Base-by-base conservation (phyloP, 768 basidiomycete genomes). In the Amanita muscaria region DNA sequence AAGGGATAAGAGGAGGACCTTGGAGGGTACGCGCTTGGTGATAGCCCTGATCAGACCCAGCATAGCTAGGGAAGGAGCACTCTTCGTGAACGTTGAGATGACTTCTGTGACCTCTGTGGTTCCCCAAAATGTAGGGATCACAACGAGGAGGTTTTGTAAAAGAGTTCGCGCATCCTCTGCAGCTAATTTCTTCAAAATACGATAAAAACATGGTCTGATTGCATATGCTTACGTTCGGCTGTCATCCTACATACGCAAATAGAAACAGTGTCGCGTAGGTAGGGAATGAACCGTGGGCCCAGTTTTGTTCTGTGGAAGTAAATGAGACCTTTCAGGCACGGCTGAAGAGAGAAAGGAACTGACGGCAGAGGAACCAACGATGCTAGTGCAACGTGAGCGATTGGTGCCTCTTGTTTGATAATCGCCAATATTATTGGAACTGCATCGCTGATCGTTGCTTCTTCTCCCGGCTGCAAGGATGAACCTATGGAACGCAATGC, bases 211-310 rank as follows among this genome's bases (percentile, higher is more conserved):
- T 3, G 32, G n/a, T n/a, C n/a, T 47, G 33, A 31, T 3, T 11
- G 15, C 16, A 3, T 16, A 12, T 22, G 18, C 36, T 31, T 27
- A 21, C 24, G 12, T 44, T 55, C 19, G 57, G 59, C 32, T 73
- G 68, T 15, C 65, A 81, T 63, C 22, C 77, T 57, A 16, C 59
- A 44, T 25, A 79, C 64, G 47, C 77, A 77, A 42, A 79, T 70
- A 4, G 76, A 62, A 12, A 86, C 73, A 36, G 93, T 75, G 11
- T 78, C 72, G 42, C 77, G 77, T 64, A 96, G 83, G 62, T 79
- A 73, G 4, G 94, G 90, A 40, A 99, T 90, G 40, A 91, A 71
- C 0, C 94, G 81, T 9, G 93, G 89, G 0, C 88, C 90, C 16
- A 97, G 74, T 36, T 82, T 79, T 15, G 69, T 59, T 15, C 90